Base-by-base conservation (phyloP, 2,329 filamentous ascomycete species). In the Neonectria hederae region DNA sequence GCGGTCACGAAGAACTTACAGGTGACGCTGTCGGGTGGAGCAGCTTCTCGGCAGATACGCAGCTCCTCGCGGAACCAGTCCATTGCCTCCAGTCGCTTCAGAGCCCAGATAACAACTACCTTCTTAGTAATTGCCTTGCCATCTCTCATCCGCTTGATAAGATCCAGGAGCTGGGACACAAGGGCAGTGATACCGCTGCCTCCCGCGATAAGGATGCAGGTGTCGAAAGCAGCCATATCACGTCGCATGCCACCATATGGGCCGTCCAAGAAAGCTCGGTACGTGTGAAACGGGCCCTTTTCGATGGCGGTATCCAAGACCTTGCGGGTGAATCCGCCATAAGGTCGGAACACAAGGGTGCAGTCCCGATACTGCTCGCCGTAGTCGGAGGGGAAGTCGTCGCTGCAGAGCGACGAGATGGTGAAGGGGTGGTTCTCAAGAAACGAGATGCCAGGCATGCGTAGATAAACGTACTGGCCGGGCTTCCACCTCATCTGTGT, bases 11-110 rank as follows among this genome's bases (percentile, higher is more conserved):
- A 97, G 83, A 97, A 97, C 77, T 97, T 94, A 82, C 94, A 97
- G 24, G 92, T 92, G 9, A 97, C 92, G 30, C 92, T 91, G 75
- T 96, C 93, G 0, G 92, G 92, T 1, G 95, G 95, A 10, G 95
- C 94, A 54, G 89, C 91, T 78, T 97, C 93, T 72, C 93, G 88
- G 80, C 95, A 97, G 73, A 97, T 97, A 52, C 94, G 88, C 63
- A 97, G 84, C 78, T 97, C 95, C 79, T 97, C 94, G 69, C 93
- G 92, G 84, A 97, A 98, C 95, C 95, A 98, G 76, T 97, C 93
- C 89, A 98, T 93, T 1, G 93, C 93, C 78, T 97, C 95, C 14
- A 96, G 89, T 60, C 92, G 89, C 79, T 96, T 97, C 69, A 97
- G 83, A 5, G 94, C 90, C 95, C 95, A 98, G n/a, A 98, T 88